A percentile compares a stretch with the other conserved stretches of the same genome.
Conservation (phyloP, 2,329 filamentous ascomycete genomes). For the Aspergillus puulaauensis region DNA sequence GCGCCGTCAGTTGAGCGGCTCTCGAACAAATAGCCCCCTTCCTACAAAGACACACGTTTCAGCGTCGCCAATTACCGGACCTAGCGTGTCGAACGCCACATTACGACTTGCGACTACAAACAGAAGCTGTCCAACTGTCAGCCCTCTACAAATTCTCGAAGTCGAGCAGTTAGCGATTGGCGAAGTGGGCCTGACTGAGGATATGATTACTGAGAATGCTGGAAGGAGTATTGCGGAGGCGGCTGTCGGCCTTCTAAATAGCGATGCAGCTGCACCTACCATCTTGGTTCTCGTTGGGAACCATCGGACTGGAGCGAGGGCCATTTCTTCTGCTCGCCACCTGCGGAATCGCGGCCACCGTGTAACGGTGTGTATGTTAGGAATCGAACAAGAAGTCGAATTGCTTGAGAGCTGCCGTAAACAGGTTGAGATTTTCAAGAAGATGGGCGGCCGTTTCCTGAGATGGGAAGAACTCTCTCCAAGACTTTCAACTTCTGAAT, state of each 20-base stretch:
- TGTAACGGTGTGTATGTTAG: slow-evolving; percentile 79
- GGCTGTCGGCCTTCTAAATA: slow-evolving; percentile 69
- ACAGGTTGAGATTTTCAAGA: slow-evolving; percentile 80
- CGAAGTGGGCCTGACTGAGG: slow-evolving; percentile 82
- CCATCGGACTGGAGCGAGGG: slow-evolving; percentile 81
- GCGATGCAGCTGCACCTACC: slow-evolving; percentile 53
- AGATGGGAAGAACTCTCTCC: slow-evolving; percentile 59
- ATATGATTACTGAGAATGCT: slow-evolving; percentile 89
- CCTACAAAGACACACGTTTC: slow-evolving; percentile 41
- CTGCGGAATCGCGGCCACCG: slow-evolving; percentile 79
- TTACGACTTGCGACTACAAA: slow-evolving; percentile 57
- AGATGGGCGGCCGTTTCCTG: slow-evolving; percentile 73
- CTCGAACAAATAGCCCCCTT: slow-evolving; percentile 41
- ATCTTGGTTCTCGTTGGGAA: slow-evolving; percentile 90
- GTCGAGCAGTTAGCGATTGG: slow-evolving; percentile 88
- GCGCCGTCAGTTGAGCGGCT: slow-evolving; percentile 35
- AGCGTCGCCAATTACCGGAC: slow-evolving; percentile 43
- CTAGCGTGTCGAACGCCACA: slow-evolving; percentile 38
- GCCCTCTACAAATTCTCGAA: slow-evolving; percentile 81
- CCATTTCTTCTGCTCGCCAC: slow-evolving; percentile 82
- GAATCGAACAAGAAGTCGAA: slow-evolving; percentile 78
- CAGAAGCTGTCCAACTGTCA: slow-evolving; percentile 57
- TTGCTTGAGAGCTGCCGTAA: slow-evolving; percentile 76
- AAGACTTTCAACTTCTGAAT: slow-evolving; percentile 53
- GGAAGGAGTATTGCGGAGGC: slow-evolving; percentile 81